Base-by-base conservation (phyloP, 164 flowering plant genomes). In the Chimonanthus praecox region DNA sequence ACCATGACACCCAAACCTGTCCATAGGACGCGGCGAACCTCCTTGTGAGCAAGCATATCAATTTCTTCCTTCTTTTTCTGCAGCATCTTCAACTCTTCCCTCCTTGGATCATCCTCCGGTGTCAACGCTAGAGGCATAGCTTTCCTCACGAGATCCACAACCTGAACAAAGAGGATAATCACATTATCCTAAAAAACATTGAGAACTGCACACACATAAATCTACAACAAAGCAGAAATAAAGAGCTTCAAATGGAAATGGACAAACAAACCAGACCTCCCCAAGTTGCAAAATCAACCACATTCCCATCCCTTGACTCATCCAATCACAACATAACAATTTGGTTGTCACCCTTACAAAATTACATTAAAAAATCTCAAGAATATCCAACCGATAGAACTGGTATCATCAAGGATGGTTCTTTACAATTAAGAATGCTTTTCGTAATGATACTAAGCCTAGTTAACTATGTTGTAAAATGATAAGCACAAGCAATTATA, bases 61-160 rank as follows among this genome's bases (percentile, higher is more conserved):
- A 94, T 87, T 72, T 90, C 88, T 78, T 89, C 88, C 83, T 92
- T 92, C 85, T 79, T 83, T 78, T 84, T 81, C 71, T 82, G 91
- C 68, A 92, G 83, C 78, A 1, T 78, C 78, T 78, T 83, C 71
- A 92, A 82, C 80, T 94, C 98, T 9, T 85, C 88, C 78, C 84
- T 82, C 70, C 81, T 74, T 1, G 95, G 97, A 75, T 94, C 91
- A 71, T 89, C 86, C 62, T 91, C 98, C 16, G 90, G 77, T 4
- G 87, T 78, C 68, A 89, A 74, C 4, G 94, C 89, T 49, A 90
- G 85, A 11, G 98, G 98, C 45, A 94, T 83, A 62, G 97, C 95
- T 79, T 74, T 85, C 80, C 90, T 84, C 54, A 94, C 88, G 78
- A 88, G 77, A 72, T 94, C 94, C 49, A 88, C 97, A 70, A 91